Percentiles rank a stretch among this genome's conserved stretches.
Evolutionary conservation across 495 filamentous ascomycete species (phyloP).

Genomic region (Chaetomidium leptoderma): DNA sequence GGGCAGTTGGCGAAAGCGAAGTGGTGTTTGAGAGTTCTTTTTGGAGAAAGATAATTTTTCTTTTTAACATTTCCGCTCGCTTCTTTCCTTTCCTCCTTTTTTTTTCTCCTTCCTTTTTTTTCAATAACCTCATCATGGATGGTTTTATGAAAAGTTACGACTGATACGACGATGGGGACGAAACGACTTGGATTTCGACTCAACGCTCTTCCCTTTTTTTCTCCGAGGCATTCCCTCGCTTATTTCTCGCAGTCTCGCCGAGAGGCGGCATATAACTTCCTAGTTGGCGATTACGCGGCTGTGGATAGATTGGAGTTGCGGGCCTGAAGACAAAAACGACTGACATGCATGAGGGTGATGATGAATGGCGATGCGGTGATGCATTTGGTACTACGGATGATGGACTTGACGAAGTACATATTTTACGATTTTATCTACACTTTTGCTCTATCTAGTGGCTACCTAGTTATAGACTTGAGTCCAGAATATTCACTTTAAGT

Average conservation of each 20-base stretch:
- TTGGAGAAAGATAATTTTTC: too few species aligned
- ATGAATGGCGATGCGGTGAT: slow-evolving; percentile 5
- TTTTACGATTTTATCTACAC: neutral
- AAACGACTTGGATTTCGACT: slow-evolving; percentile 1
- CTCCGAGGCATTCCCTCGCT: slow-evolving; percentile 1
- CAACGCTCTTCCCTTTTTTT: neutral
- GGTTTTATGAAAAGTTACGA: slow-evolving; percentile 14
- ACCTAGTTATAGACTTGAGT: neutral
- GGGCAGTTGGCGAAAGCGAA: neutral
- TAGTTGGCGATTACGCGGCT: neutral
- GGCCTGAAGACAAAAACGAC: slow-evolving; percentile 15
- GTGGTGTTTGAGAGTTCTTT: slow-evolving; percentile 3
- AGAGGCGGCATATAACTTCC: neutral
- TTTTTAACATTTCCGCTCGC: slow-evolving; percentile 7
- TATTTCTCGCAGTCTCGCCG: neutral
- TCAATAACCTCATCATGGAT: slow-evolving; percentile 6
- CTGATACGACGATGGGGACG: slow-evolving; percentile 9
- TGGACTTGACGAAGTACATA: neutral
- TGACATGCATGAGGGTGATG: slow-evolving; percentile 13
- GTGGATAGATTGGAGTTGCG: slow-evolving; percentile 14
- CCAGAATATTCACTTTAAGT: neutral
- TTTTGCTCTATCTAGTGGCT: neutral
- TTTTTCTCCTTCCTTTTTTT: neutral
- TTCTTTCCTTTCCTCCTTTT: slow-evolving; percentile 1
- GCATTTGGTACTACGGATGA: neutral